Evolutionary conservation across 306 rosid genomes (phyloP).

Genomic region (Vigna reflexopilosa): DNA sequence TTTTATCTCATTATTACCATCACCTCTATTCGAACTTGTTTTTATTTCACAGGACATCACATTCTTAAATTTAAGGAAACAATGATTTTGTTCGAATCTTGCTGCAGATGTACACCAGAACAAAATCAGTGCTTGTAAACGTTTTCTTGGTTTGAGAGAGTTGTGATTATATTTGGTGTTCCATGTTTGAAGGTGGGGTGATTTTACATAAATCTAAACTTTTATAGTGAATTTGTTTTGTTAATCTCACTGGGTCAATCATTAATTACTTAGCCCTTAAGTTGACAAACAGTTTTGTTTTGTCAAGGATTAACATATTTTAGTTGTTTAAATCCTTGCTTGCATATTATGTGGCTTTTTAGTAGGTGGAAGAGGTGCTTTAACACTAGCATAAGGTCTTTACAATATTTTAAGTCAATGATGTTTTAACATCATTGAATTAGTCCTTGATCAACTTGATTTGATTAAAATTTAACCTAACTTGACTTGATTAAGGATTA

Average conservation of each 20-base stretch:
- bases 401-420: neutral
- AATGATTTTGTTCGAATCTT: neutral
- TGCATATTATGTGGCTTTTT: constrained; percentile 9
- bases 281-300: constrained; percentile 3
- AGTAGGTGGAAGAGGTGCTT: neutral
- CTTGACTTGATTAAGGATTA: too few relatives aligned
- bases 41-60: neutral
- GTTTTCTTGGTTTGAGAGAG: neutral
- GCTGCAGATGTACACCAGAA: too few relatives aligned
- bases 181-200: too few relatives aligned
- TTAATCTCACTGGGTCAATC: neutral
- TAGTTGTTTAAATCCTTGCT: neutral
- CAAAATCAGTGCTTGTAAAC: neutral
- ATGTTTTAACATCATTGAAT: too few relatives aligned
- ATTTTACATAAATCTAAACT: too few relatives aligned
- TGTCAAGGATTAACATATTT: neutral
- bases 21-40: neutral
- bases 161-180: too few relatives aligned
- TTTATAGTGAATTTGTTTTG: too few relatives aligned
- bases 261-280: neutral
- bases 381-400: neutral
- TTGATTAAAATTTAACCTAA: too few relatives aligned
- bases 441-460: too few relatives aligned
- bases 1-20: neutral
- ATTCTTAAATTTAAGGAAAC: neutral